Conservation (phyloP, 225 moss, liverwort and hornwort species). For the Polytrichum formosum region DNA sequence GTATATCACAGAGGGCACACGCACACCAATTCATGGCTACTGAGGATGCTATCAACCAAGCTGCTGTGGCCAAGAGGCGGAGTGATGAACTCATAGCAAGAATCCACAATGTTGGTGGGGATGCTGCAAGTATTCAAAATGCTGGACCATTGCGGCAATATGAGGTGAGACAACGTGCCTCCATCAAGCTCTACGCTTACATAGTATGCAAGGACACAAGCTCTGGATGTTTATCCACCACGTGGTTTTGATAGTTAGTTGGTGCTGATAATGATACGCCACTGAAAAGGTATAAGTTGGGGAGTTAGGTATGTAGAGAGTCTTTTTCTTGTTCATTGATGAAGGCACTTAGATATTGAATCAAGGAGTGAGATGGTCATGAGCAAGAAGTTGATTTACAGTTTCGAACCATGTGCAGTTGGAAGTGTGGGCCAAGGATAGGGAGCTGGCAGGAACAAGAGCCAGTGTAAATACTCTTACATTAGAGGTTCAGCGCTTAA, state of each 20-base stretch:
- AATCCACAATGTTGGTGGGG: conserved; percentile 58
- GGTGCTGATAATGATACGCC: too few species aligned
- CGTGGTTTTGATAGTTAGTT: too few species aligned
- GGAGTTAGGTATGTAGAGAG: too few species aligned
- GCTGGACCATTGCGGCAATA: conserved; percentile 66
- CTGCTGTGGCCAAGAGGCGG: conserved; percentile 67
- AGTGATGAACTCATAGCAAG: conserved; percentile 61
- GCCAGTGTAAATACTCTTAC: conserved; percentile 76
- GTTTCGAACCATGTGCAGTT: conserved; percentile 34
- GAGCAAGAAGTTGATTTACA: too few species aligned
- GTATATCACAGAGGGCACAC: conserved; percentile 73
- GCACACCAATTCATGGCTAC: conserved; percentile 97
- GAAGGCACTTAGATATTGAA: conserved; percentile 4
- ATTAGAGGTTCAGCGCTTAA: conserved; percentile 86
- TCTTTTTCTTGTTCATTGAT: background rate
- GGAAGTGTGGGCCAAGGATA: conserved; percentile 93
- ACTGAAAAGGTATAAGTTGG: too few species aligned
- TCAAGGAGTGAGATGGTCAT: too few species aligned
- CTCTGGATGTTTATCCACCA: too few species aligned
- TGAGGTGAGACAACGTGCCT: conserved; percentile 43
- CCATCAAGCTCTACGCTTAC: too few species aligned
- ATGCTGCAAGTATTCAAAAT: conserved; percentile 38
- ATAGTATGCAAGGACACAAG: too few species aligned
- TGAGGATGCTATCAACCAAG: conserved; percentile 85
- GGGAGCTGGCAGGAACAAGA: conserved; percentile 88